Percentiles rank a stretch among this genome's conserved stretches.
Evolutionary conservation across 2,329 filamentous ascomycete genomes (phyloP).

Genomic region (Apiospora saccharicola): DNA sequence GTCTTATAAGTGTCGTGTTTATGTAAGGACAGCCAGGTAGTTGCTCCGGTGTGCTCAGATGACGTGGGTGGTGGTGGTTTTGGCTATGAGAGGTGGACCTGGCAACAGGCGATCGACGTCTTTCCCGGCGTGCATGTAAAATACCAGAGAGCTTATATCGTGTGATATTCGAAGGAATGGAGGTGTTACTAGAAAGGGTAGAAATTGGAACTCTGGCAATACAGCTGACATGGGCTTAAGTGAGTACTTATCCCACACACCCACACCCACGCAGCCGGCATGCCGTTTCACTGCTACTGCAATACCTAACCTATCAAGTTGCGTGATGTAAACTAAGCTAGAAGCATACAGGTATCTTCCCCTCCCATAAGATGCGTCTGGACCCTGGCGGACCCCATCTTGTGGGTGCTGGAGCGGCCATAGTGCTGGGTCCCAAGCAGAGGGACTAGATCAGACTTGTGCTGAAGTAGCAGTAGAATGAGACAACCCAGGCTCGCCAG

Average conservation of each 20-base stretch:
- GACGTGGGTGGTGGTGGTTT: slow-evolving; percentile 11
- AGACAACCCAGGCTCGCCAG: slow-evolving; percentile 4
- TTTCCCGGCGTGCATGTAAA: slow-evolving; percentile 1
- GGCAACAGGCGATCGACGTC: not conserved
- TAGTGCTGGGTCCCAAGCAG: not conserved
- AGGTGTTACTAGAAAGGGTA: not conserved
- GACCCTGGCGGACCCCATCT: not conserved
- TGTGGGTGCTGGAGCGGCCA: not conserved
- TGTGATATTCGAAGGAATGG: not conserved
- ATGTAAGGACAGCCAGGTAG: not conserved
- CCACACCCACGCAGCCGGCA: not conserved
- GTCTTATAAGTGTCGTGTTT: not conserved
- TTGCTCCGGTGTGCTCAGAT: not conserved
- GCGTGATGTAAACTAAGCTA: slow-evolving; percentile 1
- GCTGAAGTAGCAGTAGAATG: not conserved
- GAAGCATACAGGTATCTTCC: slow-evolving; percentile 3
- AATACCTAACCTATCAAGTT: slow-evolving; percentile 1
- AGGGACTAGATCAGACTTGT: not conserved
- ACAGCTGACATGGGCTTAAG: not conserved
- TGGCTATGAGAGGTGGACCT: slow-evolving; percentile 1
- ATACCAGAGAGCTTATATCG: not conserved
- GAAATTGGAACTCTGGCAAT: not conserved
- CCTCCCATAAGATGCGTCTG: not conserved
- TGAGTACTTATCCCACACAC: not conserved
- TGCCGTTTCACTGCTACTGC: not conserved